A percentile compares a stretch with the other conserved stretches of the same genome.
These are phyloP conservation scores for Aspergillus ochraceoroseus DNA, from an alignment of 2,329 filamentous ascomycete genomes.

Conservation along the genomic window DNA sequence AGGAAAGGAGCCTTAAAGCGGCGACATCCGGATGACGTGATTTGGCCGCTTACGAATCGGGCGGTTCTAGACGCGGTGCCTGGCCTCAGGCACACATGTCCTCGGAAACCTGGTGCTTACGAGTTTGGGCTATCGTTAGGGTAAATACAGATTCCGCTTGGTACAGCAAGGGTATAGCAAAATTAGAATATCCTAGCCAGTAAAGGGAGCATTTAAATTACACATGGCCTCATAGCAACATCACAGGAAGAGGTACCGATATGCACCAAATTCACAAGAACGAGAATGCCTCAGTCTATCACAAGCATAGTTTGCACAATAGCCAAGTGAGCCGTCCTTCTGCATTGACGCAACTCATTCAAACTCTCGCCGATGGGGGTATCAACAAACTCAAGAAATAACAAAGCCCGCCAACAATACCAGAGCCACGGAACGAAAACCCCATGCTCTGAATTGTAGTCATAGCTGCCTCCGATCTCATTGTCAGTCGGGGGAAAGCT, in stretches of 20 bases:
- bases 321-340: conserved; percentile 10
- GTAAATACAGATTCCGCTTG: too few species aligned
- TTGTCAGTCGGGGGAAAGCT: conserved; percentile 6
- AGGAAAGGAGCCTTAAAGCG: conserved; percentile 11
- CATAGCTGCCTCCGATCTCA: conserved; percentile 15
- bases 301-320: conserved; percentile 12
- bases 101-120: too few species aligned
- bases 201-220: conserved; percentile 4
- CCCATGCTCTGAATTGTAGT: conserved; percentile 6
- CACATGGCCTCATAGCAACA: conserved; percentile 6
- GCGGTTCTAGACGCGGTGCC: conserved; percentile 21
- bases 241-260: conserved; percentile 14
- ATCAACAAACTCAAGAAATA: conserved; percentile 26
- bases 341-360: conserved; percentile 20
- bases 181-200: conserved; percentile 1
- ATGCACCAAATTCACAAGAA: conserved; percentile 19
- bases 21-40: conserved; percentile 30
- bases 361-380: conserved; percentile 24
- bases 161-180: neutral
- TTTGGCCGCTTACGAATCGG: conserved; percentile 33
- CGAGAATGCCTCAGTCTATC: conserved; percentile 20
- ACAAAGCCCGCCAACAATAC: conserved; percentile 17
- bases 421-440: conserved; percentile 6
- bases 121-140: too few species aligned
- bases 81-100: conserved; percentile 13